Evolutionary conservation across 2,329 filamentous ascomycete species (phyloP).

Genomic region (Cordyceps tenuipes): DNA sequence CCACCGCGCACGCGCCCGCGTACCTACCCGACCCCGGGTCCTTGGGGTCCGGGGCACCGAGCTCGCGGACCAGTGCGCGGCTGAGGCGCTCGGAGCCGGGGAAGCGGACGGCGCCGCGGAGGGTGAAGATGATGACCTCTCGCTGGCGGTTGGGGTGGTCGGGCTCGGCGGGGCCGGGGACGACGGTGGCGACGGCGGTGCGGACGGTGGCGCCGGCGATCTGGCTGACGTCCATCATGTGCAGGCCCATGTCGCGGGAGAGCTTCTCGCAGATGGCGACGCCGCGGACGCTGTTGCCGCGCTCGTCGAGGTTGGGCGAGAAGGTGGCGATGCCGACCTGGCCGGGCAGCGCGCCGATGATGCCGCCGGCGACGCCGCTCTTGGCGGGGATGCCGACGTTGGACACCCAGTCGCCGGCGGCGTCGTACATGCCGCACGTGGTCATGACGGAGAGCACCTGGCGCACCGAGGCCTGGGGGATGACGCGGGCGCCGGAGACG

Average conservation of each 20-base stretch:
- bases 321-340: slow-evolving; percentile 25
- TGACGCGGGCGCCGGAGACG: slow-evolving; percentile 24
- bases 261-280: slow-evolving; percentile 25
- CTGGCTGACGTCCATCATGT: slow-evolving; percentile 29
- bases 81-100: slow-evolving; percentile 26
- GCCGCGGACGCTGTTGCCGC: slow-evolving; percentile 26
- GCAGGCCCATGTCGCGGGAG: slow-evolving; percentile 25
- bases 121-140: slow-evolving; percentile 24
- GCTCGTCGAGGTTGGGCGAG: slow-evolving; percentile 24
- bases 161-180: slow-evolving; percentile 19
- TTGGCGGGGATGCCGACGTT: slow-evolving; percentile 31
- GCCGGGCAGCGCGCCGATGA: slow-evolving; percentile 25
- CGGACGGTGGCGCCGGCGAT: slow-evolving; percentile 23
- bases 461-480: slow-evolving; percentile 28
- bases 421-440: slow-evolving; percentile 34
- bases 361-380: slow-evolving; percentile 27
- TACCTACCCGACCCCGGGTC: slow-evolving; percentile 21
- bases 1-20: slow-evolving; percentile 21
- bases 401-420: slow-evolving; percentile 31
- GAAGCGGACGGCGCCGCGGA: slow-evolving; percentile 26
- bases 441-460: slow-evolving; percentile 34
- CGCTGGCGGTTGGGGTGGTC: slow-evolving; percentile 20
- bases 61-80: slow-evolving; percentile 22
- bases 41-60: slow-evolving; percentile 15
- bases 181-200: slow-evolving; percentile 23